These are phyloP conservation scores for Termitomyces eurrhizus DNA, from an alignment of 768 basidiomycete genomes.

Conservation along the genomic window DNA sequence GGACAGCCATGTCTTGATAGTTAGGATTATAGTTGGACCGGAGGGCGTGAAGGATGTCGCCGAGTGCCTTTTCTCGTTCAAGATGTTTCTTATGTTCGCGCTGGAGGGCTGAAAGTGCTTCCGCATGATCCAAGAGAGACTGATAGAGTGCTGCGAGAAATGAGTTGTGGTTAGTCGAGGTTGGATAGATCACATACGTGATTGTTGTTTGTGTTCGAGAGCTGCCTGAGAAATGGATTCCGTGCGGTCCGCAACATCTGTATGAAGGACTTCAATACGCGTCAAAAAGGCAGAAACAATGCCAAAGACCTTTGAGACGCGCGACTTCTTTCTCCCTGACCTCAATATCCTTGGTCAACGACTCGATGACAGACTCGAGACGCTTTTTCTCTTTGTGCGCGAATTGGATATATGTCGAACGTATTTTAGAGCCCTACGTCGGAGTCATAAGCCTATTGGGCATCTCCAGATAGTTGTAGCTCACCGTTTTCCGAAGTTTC, in stretches of 20 bases:
- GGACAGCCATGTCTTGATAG: slow-evolving; percentile 98
- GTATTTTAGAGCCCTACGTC: slow-evolving; percentile 83
- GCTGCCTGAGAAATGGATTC: slow-evolving; percentile 78
- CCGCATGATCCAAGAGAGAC: slow-evolving; percentile 67
- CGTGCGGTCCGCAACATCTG: slow-evolving; percentile 74
- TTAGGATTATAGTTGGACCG: slow-evolving; percentile 93
- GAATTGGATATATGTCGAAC: slow-evolving; percentile 80
- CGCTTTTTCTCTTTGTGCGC: slow-evolving; percentile 89
- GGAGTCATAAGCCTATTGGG: background rate
- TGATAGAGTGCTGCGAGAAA: slow-evolving; percentile 65
- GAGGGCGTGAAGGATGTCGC: slow-evolving; percentile 78
- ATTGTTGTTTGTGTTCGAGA: slow-evolving; percentile 80
- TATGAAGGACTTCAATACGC: background rate
- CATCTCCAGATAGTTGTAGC: slow-evolving; percentile 18
- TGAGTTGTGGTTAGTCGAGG: background rate
- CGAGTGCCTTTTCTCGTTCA: slow-evolving; percentile 72
- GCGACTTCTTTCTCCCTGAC: slow-evolving; percentile 68
- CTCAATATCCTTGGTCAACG: slow-evolving; percentile 53
- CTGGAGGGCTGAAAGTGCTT: slow-evolving; percentile 74
- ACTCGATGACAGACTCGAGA: slow-evolving; percentile 59
- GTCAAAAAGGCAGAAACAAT: background rate
- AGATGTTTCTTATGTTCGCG: slow-evolving; percentile 68
- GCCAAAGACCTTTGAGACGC: slow-evolving; percentile 56
- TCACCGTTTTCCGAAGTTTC: slow-evolving; percentile 77
- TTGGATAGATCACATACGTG: slow-evolving; percentile 51